phyloP scores from a whole-genome alignment of 106 monocot species.

The Dioscorea dumetorum region DNA sequence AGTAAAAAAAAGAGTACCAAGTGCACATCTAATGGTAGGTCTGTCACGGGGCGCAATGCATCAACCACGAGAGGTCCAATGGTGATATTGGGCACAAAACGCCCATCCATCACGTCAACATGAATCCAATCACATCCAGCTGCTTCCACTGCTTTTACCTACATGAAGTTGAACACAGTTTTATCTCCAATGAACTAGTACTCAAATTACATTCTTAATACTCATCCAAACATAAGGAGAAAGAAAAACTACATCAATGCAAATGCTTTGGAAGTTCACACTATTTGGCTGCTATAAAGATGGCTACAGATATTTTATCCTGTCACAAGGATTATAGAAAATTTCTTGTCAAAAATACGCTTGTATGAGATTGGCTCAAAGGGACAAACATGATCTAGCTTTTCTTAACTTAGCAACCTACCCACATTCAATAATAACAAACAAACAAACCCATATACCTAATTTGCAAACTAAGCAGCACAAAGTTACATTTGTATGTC shows the following conservation, averaged over 20 bases:
- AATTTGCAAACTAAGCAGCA: background rate
- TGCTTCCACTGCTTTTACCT: conserved; percentile 96
- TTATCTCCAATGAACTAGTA: background rate
- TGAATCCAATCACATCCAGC: conserved; percentile 99
- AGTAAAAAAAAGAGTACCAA: conserved; percentile 38
- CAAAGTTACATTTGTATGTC: background rate
- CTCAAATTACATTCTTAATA: background rate
- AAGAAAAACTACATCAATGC: background rate
- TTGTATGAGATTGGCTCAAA: too few relatives aligned
- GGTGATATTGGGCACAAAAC: conserved; percentile 97
- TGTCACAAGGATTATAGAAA: too few relatives aligned
- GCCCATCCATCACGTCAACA: conserved; percentile 98
- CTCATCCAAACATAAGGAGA: background rate
- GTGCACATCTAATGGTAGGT: conserved; percentile 97
- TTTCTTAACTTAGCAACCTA: too few relatives aligned
- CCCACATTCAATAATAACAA: too few relatives aligned
- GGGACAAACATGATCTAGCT: too few relatives aligned
- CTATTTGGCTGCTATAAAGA: too few relatives aligned
- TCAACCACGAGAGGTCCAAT: conserved; percentile 94
- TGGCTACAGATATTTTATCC: too few relatives aligned
- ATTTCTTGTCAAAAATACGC: too few relatives aligned
- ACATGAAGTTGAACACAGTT: background rate
- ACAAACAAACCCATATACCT: background rate
- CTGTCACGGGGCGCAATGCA: conserved; percentile 88
- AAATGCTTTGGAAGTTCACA: background rate